Base-by-base conservation (phyloP, 2,329 filamentous ascomycete genomes). In the Bipolaris zeicola region DNA sequence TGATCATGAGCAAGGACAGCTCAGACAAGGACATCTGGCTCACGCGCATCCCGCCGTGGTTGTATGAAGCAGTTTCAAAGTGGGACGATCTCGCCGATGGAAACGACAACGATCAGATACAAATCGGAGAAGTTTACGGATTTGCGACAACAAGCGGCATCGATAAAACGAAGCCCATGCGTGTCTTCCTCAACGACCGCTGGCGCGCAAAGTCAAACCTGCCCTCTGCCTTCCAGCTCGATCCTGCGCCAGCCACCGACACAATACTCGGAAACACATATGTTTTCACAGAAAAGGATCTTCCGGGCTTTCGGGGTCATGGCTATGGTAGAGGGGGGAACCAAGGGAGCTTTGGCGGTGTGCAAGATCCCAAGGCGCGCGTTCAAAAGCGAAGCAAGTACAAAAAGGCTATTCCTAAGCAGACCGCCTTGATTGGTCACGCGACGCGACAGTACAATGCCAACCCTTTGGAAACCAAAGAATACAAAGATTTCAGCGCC, bases 261-360 rank as follows among this genome's bases (percentile, higher is more conserved):
- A 61, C 64, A 1, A 78, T 85, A n/a, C 86, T 94, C 33, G 86
- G 86, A 69, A 97, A 96, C 76, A 95, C 92, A 18, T 96, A 90
- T 73, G 82, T 98, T 54, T 99, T 99, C 72, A 92, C 90, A 38
- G 95, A 99, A 77, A 92, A 96, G 74, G 92, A 98, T 70, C 83
- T 96, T 20, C 90, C 92, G 0, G 91, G 91, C 36, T 92, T 87
- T 78, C 83, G 83, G 58, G 69, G 67, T 31, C 69, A 66, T 31
- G 67, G 68, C 5, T 65, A 70, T 20, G 44, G 50, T 8, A 54
- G 65, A 50, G 52, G 62, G 41, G 67, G 67, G 52, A 63, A 50
- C 49, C 62, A 62, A 41, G 65, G 57, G 26, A 60, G 48, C 57
- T 68, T 57, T 48, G 62, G 61, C 41, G 63, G 55, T 18, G 63